Conservation (phyloP, 2,329 filamentous ascomycete species). For the Rachicladosporium sp. region DNA sequence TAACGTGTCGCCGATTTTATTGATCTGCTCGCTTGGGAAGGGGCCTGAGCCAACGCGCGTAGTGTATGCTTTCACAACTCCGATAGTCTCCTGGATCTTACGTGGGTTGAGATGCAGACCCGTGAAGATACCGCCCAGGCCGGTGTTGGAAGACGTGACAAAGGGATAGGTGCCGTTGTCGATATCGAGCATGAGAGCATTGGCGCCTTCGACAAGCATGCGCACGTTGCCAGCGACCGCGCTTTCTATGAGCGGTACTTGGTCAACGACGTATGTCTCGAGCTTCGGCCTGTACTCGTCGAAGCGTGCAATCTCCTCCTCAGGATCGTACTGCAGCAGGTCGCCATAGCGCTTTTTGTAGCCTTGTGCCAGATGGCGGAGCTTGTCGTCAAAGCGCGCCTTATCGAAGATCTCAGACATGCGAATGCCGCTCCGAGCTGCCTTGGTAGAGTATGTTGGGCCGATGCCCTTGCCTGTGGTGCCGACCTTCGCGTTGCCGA, state of each 20-base stretch:
- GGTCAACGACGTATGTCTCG: conserved; percentile 52
- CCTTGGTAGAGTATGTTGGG: conserved; percentile 52
- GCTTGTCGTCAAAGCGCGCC: conserved; percentile 52
- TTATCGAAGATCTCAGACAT: conserved; percentile 57
- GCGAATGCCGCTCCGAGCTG: conserved; percentile 52
- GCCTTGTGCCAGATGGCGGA: conserved; percentile 48
- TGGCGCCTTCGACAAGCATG: conserved; percentile 58
- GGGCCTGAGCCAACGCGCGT: conserved; percentile 45
- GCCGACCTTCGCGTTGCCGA: conserved; percentile 38
- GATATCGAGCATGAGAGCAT: conserved; percentile 57
- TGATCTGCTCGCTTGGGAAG: conserved; percentile 56
- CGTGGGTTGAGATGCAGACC: conserved; percentile 50
- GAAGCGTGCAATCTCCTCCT: conserved; percentile 55
- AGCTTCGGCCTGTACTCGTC: conserved; percentile 47
- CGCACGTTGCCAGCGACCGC: conserved; percentile 47
- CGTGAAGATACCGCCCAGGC: conserved; percentile 49
- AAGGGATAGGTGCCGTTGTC: conserved; percentile 51
- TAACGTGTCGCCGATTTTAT: conserved; percentile 44
- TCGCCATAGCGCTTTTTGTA: conserved; percentile 59
- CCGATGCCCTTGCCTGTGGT: conserved; percentile 38
- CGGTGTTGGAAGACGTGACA: conserved; percentile 49
- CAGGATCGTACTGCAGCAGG: conserved; percentile 53
- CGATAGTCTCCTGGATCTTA: conserved; percentile 49
- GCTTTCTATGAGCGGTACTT: conserved; percentile 49
- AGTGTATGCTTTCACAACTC: conserved; percentile 57